These are phyloP conservation scores for Candida argentea DNA, from an alignment of 805 yeast genomes.

Conservation along the genomic window DNA sequence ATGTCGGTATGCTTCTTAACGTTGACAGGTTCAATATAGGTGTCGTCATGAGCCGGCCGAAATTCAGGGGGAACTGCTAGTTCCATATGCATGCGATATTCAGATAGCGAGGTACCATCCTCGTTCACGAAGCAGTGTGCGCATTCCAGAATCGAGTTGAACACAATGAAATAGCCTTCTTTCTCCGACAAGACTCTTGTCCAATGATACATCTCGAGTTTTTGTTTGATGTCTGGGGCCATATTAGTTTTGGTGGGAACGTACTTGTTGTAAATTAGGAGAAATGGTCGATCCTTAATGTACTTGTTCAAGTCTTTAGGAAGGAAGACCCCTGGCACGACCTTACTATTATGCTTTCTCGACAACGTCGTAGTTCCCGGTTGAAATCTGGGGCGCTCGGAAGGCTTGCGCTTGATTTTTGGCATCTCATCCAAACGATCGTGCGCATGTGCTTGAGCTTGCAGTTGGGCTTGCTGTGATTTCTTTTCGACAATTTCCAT, in stretches of 20 bases:
- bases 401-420: conserved; percentile 2
- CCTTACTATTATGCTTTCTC: conserved; percentile 18
- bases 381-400: conserved; percentile 7
- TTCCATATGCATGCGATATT: conserved; percentile 47
- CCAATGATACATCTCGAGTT: conserved; percentile 53
- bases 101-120: conserved; percentile 45
- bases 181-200: conserved; percentile 52
- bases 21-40: conserved; percentile 7
- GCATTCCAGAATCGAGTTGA: conserved; percentile 50
- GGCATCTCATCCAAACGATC: conserved; percentile 6
- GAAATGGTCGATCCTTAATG: conserved; percentile 48
- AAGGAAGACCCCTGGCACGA: conserved; percentile 26
- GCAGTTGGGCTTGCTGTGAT: no score
- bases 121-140: conserved; percentile 47
- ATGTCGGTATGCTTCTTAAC: conserved; percentile 18
- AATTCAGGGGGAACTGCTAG: conserved; percentile 40
- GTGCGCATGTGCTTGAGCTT: no score
- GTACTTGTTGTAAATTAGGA: conserved; percentile 43
- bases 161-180: conserved; percentile 63
- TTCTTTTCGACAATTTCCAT: conserved; percentile 6
- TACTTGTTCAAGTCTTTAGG: conserved; percentile 40
- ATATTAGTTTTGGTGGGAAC: conserved; percentile 38
- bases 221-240: conserved; percentile 48
- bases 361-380: conserved; percentile 29
- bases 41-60: no score